Percentiles rank a stretch among this genome's conserved stretches.
These are phyloP conservation scores for Keqinozyma sinolaborantium DNA, from an alignment of 1,139 yeast species.

Conservation along the genomic window DNA sequence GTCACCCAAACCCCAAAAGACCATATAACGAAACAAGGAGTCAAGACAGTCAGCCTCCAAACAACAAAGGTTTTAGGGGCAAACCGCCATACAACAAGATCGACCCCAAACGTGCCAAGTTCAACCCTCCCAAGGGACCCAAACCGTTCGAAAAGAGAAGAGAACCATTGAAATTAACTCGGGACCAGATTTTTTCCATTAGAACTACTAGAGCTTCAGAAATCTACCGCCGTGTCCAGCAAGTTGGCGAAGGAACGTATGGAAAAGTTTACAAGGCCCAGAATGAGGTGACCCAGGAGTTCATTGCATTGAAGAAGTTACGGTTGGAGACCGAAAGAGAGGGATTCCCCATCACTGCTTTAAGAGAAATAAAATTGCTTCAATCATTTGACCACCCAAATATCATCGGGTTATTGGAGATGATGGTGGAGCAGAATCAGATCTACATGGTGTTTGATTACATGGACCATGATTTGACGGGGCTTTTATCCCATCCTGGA, in stretches of 20 bases:
- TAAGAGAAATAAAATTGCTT: slow-evolving; percentile 82
- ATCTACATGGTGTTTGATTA: slow-evolving; percentile 92
- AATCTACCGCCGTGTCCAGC: slow-evolving; percentile 37
- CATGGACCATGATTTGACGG: slow-evolving; percentile 90
- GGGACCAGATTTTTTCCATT: slow-evolving; percentile 34
- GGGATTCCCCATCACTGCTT: slow-evolving; percentile 95
- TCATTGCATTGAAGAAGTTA: slow-evolving; percentile 80
- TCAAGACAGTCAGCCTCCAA: not conserved
- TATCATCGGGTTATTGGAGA: slow-evolving; percentile 77
- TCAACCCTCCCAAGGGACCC: slow-evolving; percentile 1
- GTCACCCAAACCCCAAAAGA: slow-evolving; percentile 6
- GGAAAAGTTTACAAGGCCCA: slow-evolving; percentile 55
- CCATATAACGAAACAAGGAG: slow-evolving; percentile 11
- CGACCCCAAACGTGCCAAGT: not conserved
- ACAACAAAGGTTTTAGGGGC: not conserved
- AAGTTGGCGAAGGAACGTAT: slow-evolving; percentile 51
- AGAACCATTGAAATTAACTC: slow-evolving; percentile 11
- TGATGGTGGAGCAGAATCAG: slow-evolving; percentile 80
- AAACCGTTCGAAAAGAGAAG: slow-evolving; percentile 1
- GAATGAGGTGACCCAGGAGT: slow-evolving; percentile 61
- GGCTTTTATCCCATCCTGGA: slow-evolving; percentile 75
- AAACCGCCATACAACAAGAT: not conserved
- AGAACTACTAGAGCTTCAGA: slow-evolving; percentile 23
- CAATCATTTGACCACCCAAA: slow-evolving; percentile 86
- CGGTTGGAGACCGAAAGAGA: slow-evolving; percentile 86